phyloP scores from a whole-genome alignment of 2,329 filamentous ascomycete species.

The Blastomyces parvus region DNA sequence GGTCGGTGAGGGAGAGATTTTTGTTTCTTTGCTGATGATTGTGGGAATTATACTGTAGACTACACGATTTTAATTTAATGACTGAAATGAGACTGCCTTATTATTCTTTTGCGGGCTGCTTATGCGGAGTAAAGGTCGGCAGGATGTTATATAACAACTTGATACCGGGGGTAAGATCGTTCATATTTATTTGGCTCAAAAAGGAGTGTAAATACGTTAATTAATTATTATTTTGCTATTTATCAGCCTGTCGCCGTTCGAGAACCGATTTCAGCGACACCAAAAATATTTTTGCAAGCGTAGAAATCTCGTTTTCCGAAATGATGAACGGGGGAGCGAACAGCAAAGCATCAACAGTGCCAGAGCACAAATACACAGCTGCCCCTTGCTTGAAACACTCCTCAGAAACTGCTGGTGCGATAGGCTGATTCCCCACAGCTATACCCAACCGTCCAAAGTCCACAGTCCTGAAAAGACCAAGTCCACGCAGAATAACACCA shows the following conservation, averaged over 20 bases:
- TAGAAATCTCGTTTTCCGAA: constrained; percentile 4
- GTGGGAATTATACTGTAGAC: neutral
- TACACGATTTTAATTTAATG: neutral
- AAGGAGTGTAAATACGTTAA: neutral
- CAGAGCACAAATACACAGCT: constrained; percentile 8
- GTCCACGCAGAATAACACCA: constrained; percentile 3
- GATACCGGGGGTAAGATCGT: neutral
- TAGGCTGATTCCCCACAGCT: neutral
- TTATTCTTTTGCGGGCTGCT: neutral
- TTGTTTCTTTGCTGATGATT: constrained; percentile 5
- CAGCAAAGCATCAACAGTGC: constrained; percentile 4
- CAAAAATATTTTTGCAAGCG: neutral
- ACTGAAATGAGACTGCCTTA: neutral
- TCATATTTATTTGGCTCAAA: neutral
- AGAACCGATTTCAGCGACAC: neutral
- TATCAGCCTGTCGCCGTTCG: neutral
- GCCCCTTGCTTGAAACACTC: constrained; percentile 7
- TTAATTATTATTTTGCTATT: neutral
- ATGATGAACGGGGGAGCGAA: constrained; percentile 9
- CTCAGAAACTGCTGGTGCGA: constrained; percentile 4
- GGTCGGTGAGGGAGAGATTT: neutral
- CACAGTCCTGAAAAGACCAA: constrained; percentile 5
- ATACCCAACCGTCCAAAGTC: constrained; percentile 5
- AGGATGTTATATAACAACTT: neutral
- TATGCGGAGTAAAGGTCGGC: neutral